Conservation (phyloP, 2,329 filamentous ascomycete species). For the Knoxdaviesia capensis region DNA sequence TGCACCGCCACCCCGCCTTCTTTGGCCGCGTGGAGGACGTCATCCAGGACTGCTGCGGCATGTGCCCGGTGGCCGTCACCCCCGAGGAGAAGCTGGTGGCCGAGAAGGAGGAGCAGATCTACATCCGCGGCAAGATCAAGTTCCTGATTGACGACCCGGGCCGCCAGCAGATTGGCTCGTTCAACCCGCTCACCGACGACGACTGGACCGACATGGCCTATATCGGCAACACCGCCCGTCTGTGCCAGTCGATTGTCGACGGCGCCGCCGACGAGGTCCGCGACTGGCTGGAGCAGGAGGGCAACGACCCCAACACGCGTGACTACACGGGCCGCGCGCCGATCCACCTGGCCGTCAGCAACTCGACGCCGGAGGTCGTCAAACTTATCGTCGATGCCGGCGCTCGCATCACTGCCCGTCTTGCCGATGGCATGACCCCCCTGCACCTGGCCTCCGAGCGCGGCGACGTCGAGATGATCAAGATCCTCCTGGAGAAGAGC, state of each 20-base stretch:
- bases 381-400: constrained; percentile 50
- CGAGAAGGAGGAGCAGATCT: constrained; percentile 53
- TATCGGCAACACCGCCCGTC: constrained; percentile 52
- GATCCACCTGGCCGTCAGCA: constrained; percentile 54
- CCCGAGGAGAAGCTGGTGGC: constrained; percentile 51
- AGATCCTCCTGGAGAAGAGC: constrained; percentile 53
- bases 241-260: constrained; percentile 69
- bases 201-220: constrained; percentile 91
- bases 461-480: constrained; percentile 49
- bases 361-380: constrained; percentile 50
- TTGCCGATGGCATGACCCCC: constrained; percentile 64
- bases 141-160: constrained; percentile 72
- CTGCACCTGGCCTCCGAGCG: constrained; percentile 63
- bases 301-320: constrained; percentile 48
- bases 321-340: constrained; percentile 66
- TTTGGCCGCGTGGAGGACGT: constrained; percentile 60
- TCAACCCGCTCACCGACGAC: constrained; percentile 62
- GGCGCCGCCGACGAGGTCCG: constrained; percentile 48
- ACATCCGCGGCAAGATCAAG: constrained; percentile 50
- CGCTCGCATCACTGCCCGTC: constrained; percentile 49
- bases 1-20: constrained; percentile 73
- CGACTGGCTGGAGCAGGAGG: constrained; percentile 49
- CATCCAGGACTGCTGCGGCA: constrained; percentile 64
- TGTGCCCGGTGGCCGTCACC: constrained; percentile 49
- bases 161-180: constrained; percentile 48